These are phyloP conservation scores for Scheffersomyces parashehatae DNA, from an alignment of 1,139 yeast genomes.

Conservation along the genomic window DNA sequence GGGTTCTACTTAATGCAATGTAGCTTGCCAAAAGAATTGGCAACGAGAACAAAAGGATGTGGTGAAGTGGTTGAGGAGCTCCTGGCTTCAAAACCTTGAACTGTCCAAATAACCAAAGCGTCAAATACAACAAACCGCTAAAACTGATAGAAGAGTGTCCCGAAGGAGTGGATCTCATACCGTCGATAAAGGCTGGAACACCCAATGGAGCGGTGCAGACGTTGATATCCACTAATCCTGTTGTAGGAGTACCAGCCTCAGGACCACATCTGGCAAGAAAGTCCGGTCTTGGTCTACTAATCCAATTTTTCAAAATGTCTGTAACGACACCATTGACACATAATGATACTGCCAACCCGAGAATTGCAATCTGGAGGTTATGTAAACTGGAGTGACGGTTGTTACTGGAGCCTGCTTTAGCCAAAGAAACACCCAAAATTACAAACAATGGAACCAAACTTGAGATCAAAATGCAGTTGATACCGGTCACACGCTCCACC, in stretches of 20 bases:
- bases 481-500: conserved; percentile 55
- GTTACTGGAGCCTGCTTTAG: conserved; percentile 18
- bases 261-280: conserved; percentile 72
- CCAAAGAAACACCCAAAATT: conserved; percentile 31
- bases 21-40: conserved; percentile 19
- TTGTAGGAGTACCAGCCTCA: conserved; percentile 27
- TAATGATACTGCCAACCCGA: conserved; percentile 55
- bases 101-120: conserved; percentile 65
- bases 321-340: conserved; percentile 50
- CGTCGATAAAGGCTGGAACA: conserved; percentile 31
- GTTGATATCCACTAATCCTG: conserved; percentile 39
- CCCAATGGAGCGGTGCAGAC: conserved; percentile 48
- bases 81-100: conserved; percentile 25
- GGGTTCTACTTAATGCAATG: conserved; percentile 62
- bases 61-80: conserved; percentile 12
- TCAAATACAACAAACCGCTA: conserved; percentile 37
- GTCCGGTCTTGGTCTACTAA: conserved; percentile 83
- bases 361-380: conserved; percentile 47
- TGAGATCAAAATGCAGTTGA: conserved; percentile 34
- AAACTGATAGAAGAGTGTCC: conserved; percentile 50
- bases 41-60: conserved; percentile 7
- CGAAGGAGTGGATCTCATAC: conserved; percentile 48
- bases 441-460: conserved; percentile 40
- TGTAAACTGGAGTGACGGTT: conserved; percentile 16
- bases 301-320: conserved; percentile 68